Evolutionary conservation across 2,329 filamentous ascomycete genomes (phyloP), one percentile per base, ranked within the genome.

Genomic region (Diplodia sapinea): DNA sequence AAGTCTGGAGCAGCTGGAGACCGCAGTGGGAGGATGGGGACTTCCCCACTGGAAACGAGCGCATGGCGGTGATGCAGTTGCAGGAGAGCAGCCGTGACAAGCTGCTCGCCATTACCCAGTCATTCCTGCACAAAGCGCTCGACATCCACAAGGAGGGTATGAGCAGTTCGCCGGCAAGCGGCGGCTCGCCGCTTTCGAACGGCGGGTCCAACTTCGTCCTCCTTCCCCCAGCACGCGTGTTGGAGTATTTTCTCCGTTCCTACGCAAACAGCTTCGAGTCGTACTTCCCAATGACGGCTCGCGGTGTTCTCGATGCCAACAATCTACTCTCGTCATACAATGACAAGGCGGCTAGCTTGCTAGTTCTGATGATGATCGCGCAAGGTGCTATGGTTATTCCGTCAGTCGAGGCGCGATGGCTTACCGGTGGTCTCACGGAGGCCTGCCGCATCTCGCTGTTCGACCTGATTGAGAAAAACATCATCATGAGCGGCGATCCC

Each of bases 401-500:
- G 3, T 88, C 86, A 49, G 81, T 86, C 0, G 89, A 91, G 77
- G 88, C 89, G 1, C 82, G 88, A 50, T 88, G 86, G 75, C 80
- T 92, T 13, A 87, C 88, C 4, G 87, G 87, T 1, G 89, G 89
- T 0, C 79, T 92, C 67, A 88, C 87, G 0, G 89, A 91, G 77
- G 90, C 88, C 3, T 91, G 89, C 74, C 87, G 89, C 51, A 90
- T 91, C 71, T 90, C 88, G 1, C 82, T 92, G 12, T 91, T 90
- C 73, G 89, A 91, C 72, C 84, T 89, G 6, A 89, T 91, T 63
- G 89, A 91, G 78, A 90, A 89, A 75, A 88, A 91, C 71, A 86
- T 91, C 59, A 86, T 89, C 76, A 84, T 91, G 79, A 86, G 87
- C 13, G 85, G 87, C 1, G 88, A 91, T 73, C 86, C 87, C 0